phyloP scores from a whole-genome alignment of 345 rosid genomes.

The Passiflora organensis region DNA sequence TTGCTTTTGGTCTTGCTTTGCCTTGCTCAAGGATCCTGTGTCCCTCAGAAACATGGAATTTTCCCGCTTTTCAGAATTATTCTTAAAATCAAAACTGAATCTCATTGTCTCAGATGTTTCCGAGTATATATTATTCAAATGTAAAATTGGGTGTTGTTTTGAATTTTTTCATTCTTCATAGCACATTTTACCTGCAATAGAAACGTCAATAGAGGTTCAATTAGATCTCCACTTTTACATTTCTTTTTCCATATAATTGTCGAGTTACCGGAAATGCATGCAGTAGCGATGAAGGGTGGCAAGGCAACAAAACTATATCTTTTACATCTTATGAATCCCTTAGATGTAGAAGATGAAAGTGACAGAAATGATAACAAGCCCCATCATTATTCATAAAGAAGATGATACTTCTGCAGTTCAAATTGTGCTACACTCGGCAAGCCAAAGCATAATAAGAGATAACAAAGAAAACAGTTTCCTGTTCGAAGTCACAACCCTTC shows the following conservation, averaged over 20 bases:
- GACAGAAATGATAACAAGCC: too few species aligned
- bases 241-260: background rate
- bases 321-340: too few species aligned
- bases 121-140: slow-evolving; percentile 15
- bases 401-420: too few species aligned
- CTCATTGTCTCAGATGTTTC: slow-evolving; percentile 24
- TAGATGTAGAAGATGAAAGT: too few species aligned
- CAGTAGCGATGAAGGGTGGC: too few species aligned
- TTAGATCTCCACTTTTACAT: background rate
- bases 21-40: slow-evolving; percentile 18
- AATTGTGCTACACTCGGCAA: too few species aligned
- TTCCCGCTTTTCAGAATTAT: slow-evolving; percentile 28
- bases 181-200: slow-evolving; percentile 10
- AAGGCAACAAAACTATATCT: too few species aligned
- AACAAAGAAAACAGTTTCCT: too few species aligned
- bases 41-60: slow-evolving; percentile 37
- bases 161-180: slow-evolving; percentile 11
- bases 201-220: background rate
- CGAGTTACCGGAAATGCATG: background rate
- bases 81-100: slow-evolving; percentile 31
- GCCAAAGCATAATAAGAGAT: too few species aligned
- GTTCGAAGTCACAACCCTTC: too few species aligned
- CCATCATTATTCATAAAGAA: too few species aligned
- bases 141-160: slow-evolving; percentile 20
- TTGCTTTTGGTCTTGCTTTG: slow-evolving; percentile 21